A percentile compares a stretch with the other conserved stretches of the same genome.
These are phyloP conservation scores for Termitomyces sp. DNA, from an alignment of 768 basidiomycete species.

Conservation along the genomic window DNA sequence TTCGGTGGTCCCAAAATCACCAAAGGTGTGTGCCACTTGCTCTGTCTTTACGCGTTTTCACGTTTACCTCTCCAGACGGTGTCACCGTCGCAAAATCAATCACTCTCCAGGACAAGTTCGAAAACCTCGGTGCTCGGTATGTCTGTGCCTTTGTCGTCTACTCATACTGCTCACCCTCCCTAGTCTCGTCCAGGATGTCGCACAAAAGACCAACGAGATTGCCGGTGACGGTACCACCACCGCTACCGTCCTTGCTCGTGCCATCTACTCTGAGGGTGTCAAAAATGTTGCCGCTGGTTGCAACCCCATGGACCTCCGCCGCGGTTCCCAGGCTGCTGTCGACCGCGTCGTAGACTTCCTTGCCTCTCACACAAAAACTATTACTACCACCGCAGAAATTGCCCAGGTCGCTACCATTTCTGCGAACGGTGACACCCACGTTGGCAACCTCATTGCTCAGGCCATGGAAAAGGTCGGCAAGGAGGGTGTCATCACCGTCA, in stretches of 20 bases:
- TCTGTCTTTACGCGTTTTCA: neutral
- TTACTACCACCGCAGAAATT: constrained; percentile 97
- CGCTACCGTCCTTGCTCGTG: constrained; percentile 92
- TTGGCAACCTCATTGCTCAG: constrained; percentile 93
- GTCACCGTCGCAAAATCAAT: constrained; percentile 97
- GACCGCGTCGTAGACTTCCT: constrained; percentile 92
- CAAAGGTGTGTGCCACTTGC: constrained; percentile 55
- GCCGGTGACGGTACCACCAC: constrained; percentile 99
- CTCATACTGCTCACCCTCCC: neutral
- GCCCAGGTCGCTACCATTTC: constrained; percentile 98
- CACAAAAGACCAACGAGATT: constrained; percentile 93
- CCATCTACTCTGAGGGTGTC: constrained; percentile 97
- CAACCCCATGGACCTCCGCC: constrained; percentile 99
- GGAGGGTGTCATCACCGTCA: constrained; percentile 99
- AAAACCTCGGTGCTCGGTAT: constrained; percentile 96
- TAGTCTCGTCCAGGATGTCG: constrained; percentile 93
- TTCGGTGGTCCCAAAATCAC: constrained; percentile 93
- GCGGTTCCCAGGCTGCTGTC: constrained; percentile 96
- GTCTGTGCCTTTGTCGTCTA: constrained; percentile 16
- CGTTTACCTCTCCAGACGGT: constrained; percentile 56
- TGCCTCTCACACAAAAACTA: constrained; percentile 80
- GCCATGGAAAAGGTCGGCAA: constrained; percentile 99
- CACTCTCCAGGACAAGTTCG: constrained; percentile 93
- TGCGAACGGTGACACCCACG: constrained; percentile 74
- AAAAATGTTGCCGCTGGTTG: constrained; percentile 99